Evolutionary conservation across 257 asterid species (phyloP).

Genomic region (Apocynum venetum): DNA sequence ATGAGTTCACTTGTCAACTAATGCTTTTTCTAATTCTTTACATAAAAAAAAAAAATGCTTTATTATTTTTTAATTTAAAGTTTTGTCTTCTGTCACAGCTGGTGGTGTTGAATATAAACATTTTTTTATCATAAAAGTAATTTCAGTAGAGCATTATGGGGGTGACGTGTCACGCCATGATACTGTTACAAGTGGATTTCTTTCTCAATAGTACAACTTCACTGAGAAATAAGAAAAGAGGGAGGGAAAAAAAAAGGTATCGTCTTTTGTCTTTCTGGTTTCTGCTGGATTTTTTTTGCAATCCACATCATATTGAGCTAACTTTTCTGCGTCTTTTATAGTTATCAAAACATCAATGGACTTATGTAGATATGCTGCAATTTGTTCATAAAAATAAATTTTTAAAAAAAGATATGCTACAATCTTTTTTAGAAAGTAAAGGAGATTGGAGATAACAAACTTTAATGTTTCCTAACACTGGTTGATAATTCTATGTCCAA

Average conservation of each 20-base stretch:
- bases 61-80: neutral
- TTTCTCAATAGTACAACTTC: slow-evolving; percentile 8
- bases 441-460: neutral
- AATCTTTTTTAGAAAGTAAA: neutral
- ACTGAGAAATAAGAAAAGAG: neutral
- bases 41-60: too few relatives aligned
- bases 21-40: neutral
- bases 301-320: slow-evolving; percentile 31
- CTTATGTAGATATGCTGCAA: neutral
- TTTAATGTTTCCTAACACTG: neutral
- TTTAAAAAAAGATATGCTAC: neutral
- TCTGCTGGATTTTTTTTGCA: slow-evolving; percentile 25
- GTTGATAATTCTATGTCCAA: neutral
- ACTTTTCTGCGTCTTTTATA: slow-evolving; percentile 1
- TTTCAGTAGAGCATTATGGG: neutral
- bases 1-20: neutral
- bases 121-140: neutral
- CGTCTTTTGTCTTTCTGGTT: neutral
- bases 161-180: slow-evolving; percentile 14
- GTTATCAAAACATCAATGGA: slow-evolving; percentile 12
- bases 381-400: too few relatives aligned
- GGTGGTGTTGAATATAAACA: neutral
- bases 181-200: slow-evolving; percentile 22
- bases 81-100: neutral
- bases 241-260: neutral